Conservation (phyloP, 805 yeast species). For the Brettanomyces nanus region DNA sequence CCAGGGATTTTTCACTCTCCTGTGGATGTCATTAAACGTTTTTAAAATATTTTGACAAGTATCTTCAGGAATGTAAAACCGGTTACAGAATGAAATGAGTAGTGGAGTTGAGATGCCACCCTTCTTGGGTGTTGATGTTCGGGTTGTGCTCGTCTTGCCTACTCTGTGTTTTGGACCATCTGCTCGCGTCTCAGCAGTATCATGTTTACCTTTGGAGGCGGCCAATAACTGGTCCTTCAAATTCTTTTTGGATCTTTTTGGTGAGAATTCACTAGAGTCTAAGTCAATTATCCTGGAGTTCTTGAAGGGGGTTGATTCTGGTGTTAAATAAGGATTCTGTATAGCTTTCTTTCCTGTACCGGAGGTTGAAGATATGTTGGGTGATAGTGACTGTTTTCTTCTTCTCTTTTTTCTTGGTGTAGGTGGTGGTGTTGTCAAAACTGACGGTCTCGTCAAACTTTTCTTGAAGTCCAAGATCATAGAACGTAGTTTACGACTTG, state of each 20-base stretch:
- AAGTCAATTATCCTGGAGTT: conserved; percentile 1
- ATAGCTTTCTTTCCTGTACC: not conserved
- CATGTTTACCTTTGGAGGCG: conserved; percentile 1
- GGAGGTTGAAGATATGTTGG: conserved; percentile 1
- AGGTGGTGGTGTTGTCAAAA: conserved; percentile 8
- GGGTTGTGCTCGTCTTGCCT: not conserved
- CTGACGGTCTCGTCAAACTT: conserved; percentile 23
- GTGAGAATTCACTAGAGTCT: not conserved
- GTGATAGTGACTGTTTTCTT: not conserved
- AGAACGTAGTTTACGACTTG: conserved; percentile 32
- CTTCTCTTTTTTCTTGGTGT: conserved; percentile 14
- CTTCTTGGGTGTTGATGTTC: not conserved
- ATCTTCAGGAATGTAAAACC: conserved; percentile 51
- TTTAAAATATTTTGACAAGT: conserved; percentile 42
- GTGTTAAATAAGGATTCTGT: conserved; percentile 11
- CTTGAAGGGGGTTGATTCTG: conserved; percentile 13
- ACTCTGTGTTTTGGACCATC: not conserved
- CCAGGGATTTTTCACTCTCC: conserved; percentile 58
- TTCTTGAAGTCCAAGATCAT: conserved; percentile 39
- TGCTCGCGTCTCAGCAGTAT: not conserved
- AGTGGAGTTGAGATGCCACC: conserved; percentile 27
- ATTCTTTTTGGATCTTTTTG: not conserved
- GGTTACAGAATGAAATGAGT: conserved; percentile 46
- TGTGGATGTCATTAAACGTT: conserved; percentile 41
- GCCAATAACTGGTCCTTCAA: conserved; percentile 3